Evolutionary conservation across 179 eudicot species (phyloP).

Genomic region (Monotropa hypopitys): DNA sequence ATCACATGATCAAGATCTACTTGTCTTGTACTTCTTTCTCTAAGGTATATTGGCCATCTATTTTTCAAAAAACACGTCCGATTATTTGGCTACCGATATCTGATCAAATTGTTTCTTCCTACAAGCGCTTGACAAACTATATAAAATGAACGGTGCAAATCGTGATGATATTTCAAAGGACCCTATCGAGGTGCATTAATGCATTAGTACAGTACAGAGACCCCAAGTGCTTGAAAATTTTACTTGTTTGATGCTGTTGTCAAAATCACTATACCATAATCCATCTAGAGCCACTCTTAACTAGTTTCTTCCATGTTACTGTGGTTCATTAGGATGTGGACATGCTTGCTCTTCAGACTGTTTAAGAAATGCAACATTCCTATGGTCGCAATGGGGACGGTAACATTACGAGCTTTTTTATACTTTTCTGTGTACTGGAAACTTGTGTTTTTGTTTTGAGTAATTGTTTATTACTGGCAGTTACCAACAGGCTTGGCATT

Average conservation of each 20-base stretch:
- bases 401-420: conserved; percentile 8
- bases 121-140: no score
- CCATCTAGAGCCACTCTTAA: neutral
- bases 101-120: no score
- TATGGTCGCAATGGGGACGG: conserved; percentile 85
- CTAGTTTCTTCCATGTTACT: conserved; percentile 4
- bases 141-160: no score
- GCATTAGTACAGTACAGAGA: no score
- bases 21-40: no score
- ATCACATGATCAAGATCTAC: no score
- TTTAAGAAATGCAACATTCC: conserved; percentile 79
- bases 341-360: conserved; percentile 77
- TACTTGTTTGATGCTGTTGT: neutral
- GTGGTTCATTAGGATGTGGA: conserved; percentile 59
- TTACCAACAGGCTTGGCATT: conserved; percentile 84
- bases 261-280: neutral
- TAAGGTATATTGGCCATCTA: no score
- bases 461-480: conserved; percentile 21
- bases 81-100: no score
- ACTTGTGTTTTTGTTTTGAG: neutral
- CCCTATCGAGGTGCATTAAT: no score
- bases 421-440: neutral
- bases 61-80: no score
- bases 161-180: no score
- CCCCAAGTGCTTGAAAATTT: neutral